These are phyloP conservation scores for Staphylotrichum tortipilum DNA, from an alignment of 495 filamentous ascomycete species.

Conservation along the genomic window DNA sequence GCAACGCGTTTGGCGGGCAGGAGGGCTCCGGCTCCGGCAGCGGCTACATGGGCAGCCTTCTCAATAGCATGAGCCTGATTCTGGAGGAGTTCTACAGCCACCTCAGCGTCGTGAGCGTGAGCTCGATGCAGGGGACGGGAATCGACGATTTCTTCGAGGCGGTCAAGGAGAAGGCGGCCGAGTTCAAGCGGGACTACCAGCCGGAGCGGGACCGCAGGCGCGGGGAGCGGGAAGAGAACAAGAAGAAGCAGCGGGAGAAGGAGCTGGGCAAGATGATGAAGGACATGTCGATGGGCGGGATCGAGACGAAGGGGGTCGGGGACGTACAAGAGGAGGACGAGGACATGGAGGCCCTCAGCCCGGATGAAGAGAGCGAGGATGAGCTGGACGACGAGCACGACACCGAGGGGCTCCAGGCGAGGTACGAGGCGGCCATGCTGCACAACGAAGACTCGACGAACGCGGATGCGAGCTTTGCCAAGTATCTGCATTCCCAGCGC, in stretches of 20 bases:
- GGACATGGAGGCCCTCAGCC: constrained; percentile 38
- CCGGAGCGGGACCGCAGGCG: constrained; percentile 79
- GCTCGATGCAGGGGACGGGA: constrained; percentile 84
- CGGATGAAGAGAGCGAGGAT: constrained; percentile 39
- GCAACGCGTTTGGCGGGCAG: constrained; percentile 64
- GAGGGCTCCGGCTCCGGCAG: constrained; percentile 66
- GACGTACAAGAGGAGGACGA: constrained; percentile 51
- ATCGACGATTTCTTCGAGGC: constrained; percentile 89
- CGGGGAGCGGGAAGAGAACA: constrained; percentile 64
- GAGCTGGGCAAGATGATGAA: constrained; percentile 90
- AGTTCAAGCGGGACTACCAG: constrained; percentile 86
- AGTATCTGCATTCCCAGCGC: constrained; percentile 43
- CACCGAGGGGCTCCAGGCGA: constrained; percentile 50
- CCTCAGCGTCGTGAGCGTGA: constrained; percentile 84
- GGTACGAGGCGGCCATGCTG: constrained; percentile 52
- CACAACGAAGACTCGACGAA: constrained; percentile 37
- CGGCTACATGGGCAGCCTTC: constrained; percentile 92
- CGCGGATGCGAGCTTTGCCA: constrained; percentile 51
- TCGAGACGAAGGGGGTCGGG: constrained; percentile 23
- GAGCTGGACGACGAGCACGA: constrained; percentile 43
- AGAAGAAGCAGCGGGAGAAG: constrained; percentile 58
- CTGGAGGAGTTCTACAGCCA: constrained; percentile 96
- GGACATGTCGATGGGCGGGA: constrained; percentile 67
- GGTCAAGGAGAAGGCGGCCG: constrained; percentile 73
- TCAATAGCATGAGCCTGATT: constrained; percentile 97